These are phyloP conservation scores for Trypanosoma caninum DNA, from an alignment of 208 protist genomes.

Conservation along the genomic window DNA sequence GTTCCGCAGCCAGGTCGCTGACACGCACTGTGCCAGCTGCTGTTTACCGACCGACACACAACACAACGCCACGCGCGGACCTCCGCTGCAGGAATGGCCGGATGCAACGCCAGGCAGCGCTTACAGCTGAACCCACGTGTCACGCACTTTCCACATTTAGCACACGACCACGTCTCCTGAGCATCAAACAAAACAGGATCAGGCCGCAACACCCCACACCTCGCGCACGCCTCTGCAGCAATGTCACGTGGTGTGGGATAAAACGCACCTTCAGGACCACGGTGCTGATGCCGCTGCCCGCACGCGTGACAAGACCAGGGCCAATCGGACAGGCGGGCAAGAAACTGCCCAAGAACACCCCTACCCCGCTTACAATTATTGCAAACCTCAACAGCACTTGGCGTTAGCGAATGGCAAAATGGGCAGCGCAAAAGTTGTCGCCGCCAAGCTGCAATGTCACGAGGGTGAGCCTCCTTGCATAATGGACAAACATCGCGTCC, in stretches of 20 bases:
- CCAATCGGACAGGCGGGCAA: conserved; percentile 32
- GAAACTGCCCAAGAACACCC: conserved; percentile 14
- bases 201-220: conserved; percentile 33
- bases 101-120: conserved; percentile 38
- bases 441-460: conserved; percentile 26
- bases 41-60: conserved; percentile 27
- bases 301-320: conserved; percentile 25
- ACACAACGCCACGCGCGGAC: conserved; percentile 52
- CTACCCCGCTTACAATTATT: conserved; percentile 7
- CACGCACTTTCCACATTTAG: neutral
- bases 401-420: conserved; percentile 14
- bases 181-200: conserved; percentile 31
- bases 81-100: conserved; percentile 25
- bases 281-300: conserved; percentile 33
- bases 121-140: conserved; percentile 30
- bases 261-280: conserved; percentile 31
- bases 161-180: conserved; percentile 24
- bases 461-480: conserved; percentile 39
- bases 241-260: conserved; percentile 23
- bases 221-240: conserved; percentile 22
- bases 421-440: conserved; percentile 19
- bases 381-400: neutral
- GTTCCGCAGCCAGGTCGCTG: conserved; percentile 36
- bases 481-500: conserved; percentile 6
- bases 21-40: conserved; percentile 38